Conservation (phyloP, 2,329 filamentous ascomycete species). For the Ophiocordyceps unilateralis region DNA sequence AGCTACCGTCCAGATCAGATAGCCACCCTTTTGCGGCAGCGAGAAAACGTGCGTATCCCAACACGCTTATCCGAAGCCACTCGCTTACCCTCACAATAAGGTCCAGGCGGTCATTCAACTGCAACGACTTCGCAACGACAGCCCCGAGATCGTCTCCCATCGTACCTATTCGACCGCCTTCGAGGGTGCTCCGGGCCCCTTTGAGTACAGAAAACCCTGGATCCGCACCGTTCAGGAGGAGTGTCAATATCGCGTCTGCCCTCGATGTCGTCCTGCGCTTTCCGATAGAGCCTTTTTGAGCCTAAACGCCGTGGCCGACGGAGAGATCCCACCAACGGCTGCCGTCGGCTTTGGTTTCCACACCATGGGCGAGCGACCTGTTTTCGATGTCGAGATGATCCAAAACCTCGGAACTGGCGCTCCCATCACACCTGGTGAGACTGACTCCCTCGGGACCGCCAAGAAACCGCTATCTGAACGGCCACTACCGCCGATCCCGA, state of each 20-base stretch:
- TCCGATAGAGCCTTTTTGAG: slow-evolving; percentile 29
- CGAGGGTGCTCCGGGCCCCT: slow-evolving; percentile 4
- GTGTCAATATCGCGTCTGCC: slow-evolving; percentile 34
- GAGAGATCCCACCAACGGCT: slow-evolving; percentile 30
- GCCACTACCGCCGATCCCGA: neutral
- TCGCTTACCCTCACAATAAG: slow-evolving; percentile 7
- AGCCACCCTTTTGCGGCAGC: slow-evolving; percentile 28
- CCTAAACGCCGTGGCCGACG: slow-evolving; percentile 30
- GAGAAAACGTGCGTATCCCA: slow-evolving; percentile 23
- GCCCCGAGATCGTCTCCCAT: slow-evolving; percentile 7
- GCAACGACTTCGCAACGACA: slow-evolving; percentile 10
- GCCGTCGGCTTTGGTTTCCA: slow-evolving; percentile 37
- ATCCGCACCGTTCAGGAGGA: slow-evolving; percentile 18
- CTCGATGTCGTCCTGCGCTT: slow-evolving; percentile 26
- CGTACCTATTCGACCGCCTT: slow-evolving; percentile 5
- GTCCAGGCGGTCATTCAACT: slow-evolving; percentile 14
- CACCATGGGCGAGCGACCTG: slow-evolving; percentile 21
- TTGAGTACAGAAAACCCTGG: slow-evolving; percentile 19
- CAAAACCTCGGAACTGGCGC: slow-evolving; percentile 22
- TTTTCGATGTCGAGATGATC: slow-evolving; percentile 20
- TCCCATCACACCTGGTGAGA: slow-evolving; percentile 11
- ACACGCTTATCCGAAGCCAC: neutral
- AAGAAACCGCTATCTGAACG: slow-evolving; percentile 5
- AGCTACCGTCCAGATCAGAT: slow-evolving; percentile 31
- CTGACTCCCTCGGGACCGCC: neutral